Evolutionary conservation across 495 filamentous ascomycete genomes (phyloP).

Genomic region (Lindgomyces ingoldianus): DNA sequence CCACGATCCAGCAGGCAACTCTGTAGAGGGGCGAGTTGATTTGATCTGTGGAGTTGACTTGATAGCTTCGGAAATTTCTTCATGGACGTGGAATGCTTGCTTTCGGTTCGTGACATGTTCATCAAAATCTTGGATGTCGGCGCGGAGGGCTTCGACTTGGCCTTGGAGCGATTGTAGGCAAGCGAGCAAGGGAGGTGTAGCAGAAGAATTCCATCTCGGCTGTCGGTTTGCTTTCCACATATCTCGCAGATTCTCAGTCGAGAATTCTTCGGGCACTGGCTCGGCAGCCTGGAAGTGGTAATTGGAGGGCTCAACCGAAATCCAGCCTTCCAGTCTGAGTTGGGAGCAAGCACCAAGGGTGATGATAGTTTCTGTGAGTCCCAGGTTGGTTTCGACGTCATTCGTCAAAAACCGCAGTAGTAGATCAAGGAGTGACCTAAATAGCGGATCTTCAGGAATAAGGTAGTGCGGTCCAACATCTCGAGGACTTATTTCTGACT

Average conservation of each 20-base stretch:
- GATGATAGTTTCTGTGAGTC: constrained; percentile 77
- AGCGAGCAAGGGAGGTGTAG: constrained; percentile 39
- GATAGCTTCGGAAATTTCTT: constrained; percentile 36
- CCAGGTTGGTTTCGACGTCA: constrained; percentile 83
- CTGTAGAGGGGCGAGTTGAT: constrained; percentile 23
- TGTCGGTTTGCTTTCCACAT: constrained; percentile 35
- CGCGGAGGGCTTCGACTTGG: constrained; percentile 39
- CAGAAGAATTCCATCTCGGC: constrained; percentile 36
- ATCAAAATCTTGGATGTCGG: constrained; percentile 42
- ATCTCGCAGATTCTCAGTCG: constrained; percentile 16
- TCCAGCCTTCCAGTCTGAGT: constrained; percentile 83
- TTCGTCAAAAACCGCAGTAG: constrained; percentile 83
- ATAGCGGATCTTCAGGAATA: constrained; percentile 62
- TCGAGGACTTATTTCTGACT: constrained; percentile 42
- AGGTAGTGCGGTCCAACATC: constrained; percentile 29
- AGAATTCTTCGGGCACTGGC: constrained; percentile 21
- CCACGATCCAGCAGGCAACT: constrained; percentile 27
- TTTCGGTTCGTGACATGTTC: constrained; percentile 41
- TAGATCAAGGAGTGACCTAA: constrained; percentile 67
- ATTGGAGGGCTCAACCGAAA: constrained; percentile 69
- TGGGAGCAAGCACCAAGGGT: constrained; percentile 81
- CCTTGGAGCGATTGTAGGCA: constrained; percentile 32
- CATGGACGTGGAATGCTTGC: constrained; percentile 41
- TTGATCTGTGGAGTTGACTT: constrained; percentile 16
- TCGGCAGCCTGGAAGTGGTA: constrained; percentile 52